Evolutionary conservation across 352 stramenopile species (phyloP), one percentile per base, ranked within the genome.

Genomic region (Phytophthora pisi): DNA sequence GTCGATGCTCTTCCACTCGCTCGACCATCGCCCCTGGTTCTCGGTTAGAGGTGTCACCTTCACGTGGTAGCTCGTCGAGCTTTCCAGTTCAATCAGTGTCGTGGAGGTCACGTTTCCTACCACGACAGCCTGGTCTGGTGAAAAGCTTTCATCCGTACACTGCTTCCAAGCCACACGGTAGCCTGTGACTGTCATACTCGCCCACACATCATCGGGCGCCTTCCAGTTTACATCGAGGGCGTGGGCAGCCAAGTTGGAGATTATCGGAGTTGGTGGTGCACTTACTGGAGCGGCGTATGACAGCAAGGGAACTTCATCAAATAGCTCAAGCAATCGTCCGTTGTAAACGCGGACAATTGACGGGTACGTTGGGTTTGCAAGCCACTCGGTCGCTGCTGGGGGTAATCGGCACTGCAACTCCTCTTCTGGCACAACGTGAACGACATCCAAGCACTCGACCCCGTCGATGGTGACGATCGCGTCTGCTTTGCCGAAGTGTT

Each of bases 61-160:
- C 11, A 97, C 90, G 1, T 89, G 78, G 68, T 98, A 97, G 13
- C 55, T 61, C 2, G 78, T 92, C 9, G 55, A 72, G 3, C 76
- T 77, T 13, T 67, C 36, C 2, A 98, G 77, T 9, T 77, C 75
- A 8, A 83, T 79, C 8, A 98, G 68, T 15, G 91, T 97, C 5
- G 94, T 98, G 4, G 81, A 93, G n/a, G 93, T 98, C 40, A 98
- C 86, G 57, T 98, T 98, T 2, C 93, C 92, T 18, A 98, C 81
- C 8, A 86, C 64, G 8, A 88, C 46, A 13, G 43, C 47, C 34
- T 84, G 64, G 10, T 61, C 52, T 7, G 51, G 36, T 7, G 67
- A 64, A 34, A 87, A 88, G 20, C 10, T 10, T n/a, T 60, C 64
- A 38, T 78, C 70, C 0, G 46, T 38, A 50, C 75, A 89, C 23